Conservation (phyloP, 1,139 yeast species). For the Yamadazyma conglobata region DNA sequence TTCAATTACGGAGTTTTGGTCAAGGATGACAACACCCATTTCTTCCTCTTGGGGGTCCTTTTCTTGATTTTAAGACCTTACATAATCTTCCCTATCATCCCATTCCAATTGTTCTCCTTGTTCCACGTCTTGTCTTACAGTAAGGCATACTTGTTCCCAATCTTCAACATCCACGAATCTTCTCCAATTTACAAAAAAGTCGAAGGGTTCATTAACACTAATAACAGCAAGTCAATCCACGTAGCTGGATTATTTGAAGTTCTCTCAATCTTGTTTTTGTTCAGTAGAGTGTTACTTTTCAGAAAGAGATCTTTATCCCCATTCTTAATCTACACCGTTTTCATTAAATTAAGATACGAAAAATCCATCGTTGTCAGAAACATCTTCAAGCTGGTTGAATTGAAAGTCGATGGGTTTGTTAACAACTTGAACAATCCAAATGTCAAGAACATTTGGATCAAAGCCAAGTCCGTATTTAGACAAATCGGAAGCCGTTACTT, state of each 20-base stretch:
- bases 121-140: constrained; percentile 59
- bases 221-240: constrained; percentile 69
- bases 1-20: constrained; percentile 25
- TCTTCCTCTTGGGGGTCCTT: constrained; percentile 40
- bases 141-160: constrained; percentile 66
- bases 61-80: constrained; percentile 34
- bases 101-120: constrained; percentile 55
- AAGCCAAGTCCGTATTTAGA: constrained; percentile 46
- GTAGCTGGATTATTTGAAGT: constrained; percentile 73
- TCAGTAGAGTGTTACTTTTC: constrained; percentile 57
- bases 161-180: constrained; percentile 46
- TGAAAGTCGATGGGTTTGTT: constrained; percentile 63
- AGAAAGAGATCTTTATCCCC: constrained; percentile 62
- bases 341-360: constrained; percentile 77
- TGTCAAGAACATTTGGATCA: constrained; percentile 59
- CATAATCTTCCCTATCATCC: constrained; percentile 44
- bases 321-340: constrained; percentile 54
- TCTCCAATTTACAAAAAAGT: constrained; percentile 40
- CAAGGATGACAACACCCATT: constrained; percentile 50
- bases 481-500: constrained; percentile 29
- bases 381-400: constrained; percentile 68
- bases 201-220: constrained; percentile 52
- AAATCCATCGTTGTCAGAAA: constrained; percentile 71
- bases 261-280: constrained; percentile 45
- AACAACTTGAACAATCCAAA: constrained; percentile 58